These are phyloP conservation scores for Pleodorina starrii DNA, from an alignment of 139 green algal species.

Conservation along the genomic window DNA sequence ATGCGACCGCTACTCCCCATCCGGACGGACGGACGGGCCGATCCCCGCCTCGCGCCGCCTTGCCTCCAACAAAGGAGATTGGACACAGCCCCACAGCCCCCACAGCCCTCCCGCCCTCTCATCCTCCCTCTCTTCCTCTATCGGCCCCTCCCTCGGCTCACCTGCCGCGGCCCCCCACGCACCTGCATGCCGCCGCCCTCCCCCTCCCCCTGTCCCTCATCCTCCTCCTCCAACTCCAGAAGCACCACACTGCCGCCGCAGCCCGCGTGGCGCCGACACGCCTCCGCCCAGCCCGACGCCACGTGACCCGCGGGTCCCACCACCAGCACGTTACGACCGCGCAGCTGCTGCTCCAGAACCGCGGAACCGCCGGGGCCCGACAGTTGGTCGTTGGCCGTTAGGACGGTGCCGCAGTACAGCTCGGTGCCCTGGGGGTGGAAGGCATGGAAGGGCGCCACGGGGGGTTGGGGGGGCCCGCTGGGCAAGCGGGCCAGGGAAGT, in stretches of 20 bases:
- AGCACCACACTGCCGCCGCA: constrained; percentile 15
- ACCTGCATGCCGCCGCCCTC: background rate
- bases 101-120: no score
- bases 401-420: constrained; percentile 26
- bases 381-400: constrained; percentile 43
- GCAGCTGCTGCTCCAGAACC: constrained; percentile 21
- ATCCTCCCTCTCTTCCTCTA: no score
- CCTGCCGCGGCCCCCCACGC: background rate
- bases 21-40: no score
- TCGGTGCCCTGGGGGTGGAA: constrained; percentile 14
- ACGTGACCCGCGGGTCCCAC: background rate
- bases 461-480: no score
- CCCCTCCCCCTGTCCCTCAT: background rate
- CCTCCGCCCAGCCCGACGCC: background rate
- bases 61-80: no score
- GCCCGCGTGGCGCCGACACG: constrained; percentile 15
- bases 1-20: no score
- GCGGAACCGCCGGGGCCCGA: background rate
- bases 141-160: background rate
- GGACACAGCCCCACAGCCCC: no score
- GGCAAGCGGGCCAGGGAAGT: no score
- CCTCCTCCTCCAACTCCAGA: constrained; percentile 26
- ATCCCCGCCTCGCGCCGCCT: no score
- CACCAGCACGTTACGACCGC: constrained; percentile 23
- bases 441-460: no score